A percentile compares a stretch with the other conserved stretches of the same genome.
These are phyloP conservation scores for Cymbopogon flexuosus DNA, from an alignment of 202 grass and related monocot species.

Conservation along the genomic window DNA sequence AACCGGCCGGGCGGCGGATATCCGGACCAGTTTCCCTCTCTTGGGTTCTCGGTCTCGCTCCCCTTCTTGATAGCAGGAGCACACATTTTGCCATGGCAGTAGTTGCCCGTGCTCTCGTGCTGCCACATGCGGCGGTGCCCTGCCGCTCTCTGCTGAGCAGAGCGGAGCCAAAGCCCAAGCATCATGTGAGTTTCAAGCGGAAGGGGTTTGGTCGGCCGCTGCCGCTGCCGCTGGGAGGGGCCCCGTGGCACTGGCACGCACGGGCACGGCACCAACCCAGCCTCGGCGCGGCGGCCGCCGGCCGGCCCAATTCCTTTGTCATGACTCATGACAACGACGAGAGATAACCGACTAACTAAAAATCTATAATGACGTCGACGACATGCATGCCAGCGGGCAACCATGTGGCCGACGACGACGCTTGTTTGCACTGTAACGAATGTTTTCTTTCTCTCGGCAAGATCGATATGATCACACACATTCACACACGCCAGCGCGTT, in stretches of 20 bases:
- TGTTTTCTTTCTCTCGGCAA: not conserved
- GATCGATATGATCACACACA: not conserved
- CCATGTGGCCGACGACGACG: not conserved
- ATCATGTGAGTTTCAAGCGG: not conserved
- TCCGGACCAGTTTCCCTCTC: too few relatives aligned
- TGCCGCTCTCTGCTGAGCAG: not conserved
- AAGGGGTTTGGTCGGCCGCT: too few relatives aligned
- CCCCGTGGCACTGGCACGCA: not conserved
- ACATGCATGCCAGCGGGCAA: not conserved
- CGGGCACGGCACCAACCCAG: not conserved
- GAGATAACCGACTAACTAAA: not conserved
- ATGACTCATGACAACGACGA: not conserved
- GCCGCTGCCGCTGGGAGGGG: too few relatives aligned
- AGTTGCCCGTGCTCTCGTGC: too few relatives aligned
- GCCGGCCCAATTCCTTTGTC: not conserved
- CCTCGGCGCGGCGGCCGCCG: too few relatives aligned
- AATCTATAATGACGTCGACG: not conserved
- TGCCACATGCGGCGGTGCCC: not conserved
- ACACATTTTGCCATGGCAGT: not conserved
- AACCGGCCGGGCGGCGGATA: not conserved
- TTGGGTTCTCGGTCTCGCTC: not conserved
- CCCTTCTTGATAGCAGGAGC: not conserved
- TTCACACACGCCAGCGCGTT: not conserved
- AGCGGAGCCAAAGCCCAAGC: not conserved
- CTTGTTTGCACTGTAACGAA: not conserved